Evolutionary conservation across 2,329 filamentous ascomycete species (phyloP), one percentile per base, ranked within the genome.

Genomic region (Scedosporium aurantiacum): DNA sequence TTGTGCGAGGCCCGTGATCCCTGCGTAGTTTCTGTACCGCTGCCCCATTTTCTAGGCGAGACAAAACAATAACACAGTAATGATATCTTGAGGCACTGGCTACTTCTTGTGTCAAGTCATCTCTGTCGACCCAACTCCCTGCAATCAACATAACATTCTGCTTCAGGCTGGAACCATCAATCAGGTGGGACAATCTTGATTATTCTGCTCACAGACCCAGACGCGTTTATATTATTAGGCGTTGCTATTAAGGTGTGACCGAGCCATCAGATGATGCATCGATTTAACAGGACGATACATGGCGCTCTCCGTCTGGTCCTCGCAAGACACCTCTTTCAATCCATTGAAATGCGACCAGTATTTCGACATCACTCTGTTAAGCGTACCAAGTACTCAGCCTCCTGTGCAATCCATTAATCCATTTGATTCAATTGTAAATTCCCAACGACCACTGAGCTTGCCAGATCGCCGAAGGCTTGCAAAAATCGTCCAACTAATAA

Each of bases 1-100:
- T 21, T 57, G 14, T n/a, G 23, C 16, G 2, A 40, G 25, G 54
- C 14, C 27, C 5, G 14, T 1, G 4, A 32, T 57, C 32, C 10
- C 12, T 37, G 58, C 58, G 58, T 60, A 60, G 18, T 52, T 60
- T 54, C 45, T n/a, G 40, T 37, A 60, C 58, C 58, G 58, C 23
- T 18, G 41, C 57, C 50, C 18, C 50, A 54, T 54, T 54, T 54
- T 54, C 21, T 23, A 54, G 50, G 41, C 25, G 25, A 59, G 25
- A 27, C 27, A 47, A 59, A 27, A 59, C 32, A 58, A 16, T 14
- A n/a, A 14, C 23, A 59, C 57, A 59, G 57, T 59, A 28, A 23
- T 27, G 2, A 14, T 8, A n/a, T 32, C 27, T 18, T 27, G 7
- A 60, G 23, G 25, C 28, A 60, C 58, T 52, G 58, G 43, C 27